Evolutionary conservation across 768 basidiomycete genomes (phyloP).

Genomic region (Termitomyces sp.): DNA sequence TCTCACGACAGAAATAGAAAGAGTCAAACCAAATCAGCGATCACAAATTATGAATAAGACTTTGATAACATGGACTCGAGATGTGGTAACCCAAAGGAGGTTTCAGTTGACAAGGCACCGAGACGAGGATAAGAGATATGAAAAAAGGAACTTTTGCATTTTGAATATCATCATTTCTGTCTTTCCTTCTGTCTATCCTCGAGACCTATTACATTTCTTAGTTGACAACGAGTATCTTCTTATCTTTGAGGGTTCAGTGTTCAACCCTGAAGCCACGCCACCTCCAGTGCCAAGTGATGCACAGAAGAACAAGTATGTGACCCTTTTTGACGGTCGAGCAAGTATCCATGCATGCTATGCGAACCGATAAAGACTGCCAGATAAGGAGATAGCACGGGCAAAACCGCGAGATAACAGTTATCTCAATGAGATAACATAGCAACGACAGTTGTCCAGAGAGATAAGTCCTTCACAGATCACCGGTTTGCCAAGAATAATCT

Average conservation of each 20-base stretch:
- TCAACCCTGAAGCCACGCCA: not conserved
- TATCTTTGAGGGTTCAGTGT: not conserved
- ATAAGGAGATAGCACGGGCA: not conserved
- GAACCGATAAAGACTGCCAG: not conserved
- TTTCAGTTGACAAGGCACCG: not conserved
- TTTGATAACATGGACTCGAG: not conserved
- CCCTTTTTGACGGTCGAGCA: not conserved
- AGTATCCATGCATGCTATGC: not conserved
- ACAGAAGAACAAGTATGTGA: too few species aligned
- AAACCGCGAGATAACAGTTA: not conserved
- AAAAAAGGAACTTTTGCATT: not conserved
- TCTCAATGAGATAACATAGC: not conserved
- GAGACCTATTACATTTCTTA: not conserved
- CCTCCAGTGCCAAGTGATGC: not conserved
- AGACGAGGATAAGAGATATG: not conserved
- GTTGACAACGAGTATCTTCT: not conserved
- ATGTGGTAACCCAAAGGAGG: not conserved
- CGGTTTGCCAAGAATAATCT: not conserved
- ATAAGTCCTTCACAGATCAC: not conserved
- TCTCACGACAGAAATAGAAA: not conserved
- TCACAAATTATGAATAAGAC: not conserved
- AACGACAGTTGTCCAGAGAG: not conserved
- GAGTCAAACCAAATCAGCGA: not conserved
- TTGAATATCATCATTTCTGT: not conserved
- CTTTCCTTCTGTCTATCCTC: not conserved